Evolutionary conservation across 2,329 filamentous ascomycete species (phyloP), one percentile per base, ranked within the genome.

Genomic region (Fusarium palustre): DNA sequence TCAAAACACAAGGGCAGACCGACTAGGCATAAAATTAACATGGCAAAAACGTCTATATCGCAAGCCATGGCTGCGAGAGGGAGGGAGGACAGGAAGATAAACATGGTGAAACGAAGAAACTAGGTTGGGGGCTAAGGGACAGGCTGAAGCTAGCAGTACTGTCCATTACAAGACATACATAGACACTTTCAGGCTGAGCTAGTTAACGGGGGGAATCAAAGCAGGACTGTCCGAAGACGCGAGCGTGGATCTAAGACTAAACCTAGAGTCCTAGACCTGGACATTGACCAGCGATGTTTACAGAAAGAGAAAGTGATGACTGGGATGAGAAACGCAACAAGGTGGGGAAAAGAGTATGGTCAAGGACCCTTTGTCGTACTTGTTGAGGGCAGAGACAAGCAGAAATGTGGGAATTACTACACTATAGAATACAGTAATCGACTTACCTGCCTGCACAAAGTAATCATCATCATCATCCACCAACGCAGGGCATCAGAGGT

Each of bases 301-400:
- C 49, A 54, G 42, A 45, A 57, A 42, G 59, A 56, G 61, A 55
- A 59, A 50, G 47, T 50, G 47, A 39, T 50, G n/a, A 20, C 36
- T 13, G 20, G 34, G 57, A 71, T 68, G 68, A 64, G 54, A 62
- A 70, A 68, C 55, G 58, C 56, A 64, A 50, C 59, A 59, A 56
- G 62, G 70, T 67, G 70, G 70, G n/a, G 57, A 63, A 47, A 11
- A 30, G 33, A 50, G 7, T 34, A 31, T 53, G 45, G 50, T 39
- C 70, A 62, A 65, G 66, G 68, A 59, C 65, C 64, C 59, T 70
- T 70, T 65, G 57, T 49, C 36, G 41, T 47, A 64, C 57, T 45
- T 42, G 22, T 41, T 47, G 54, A 62, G 55, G 56, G 55, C 48
- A 59, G 57, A 63, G 56, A 33, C 39, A 31, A 53, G 34, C 47